Evolutionary conservation across 768 basidiomycete species (phyloP), one percentile per base, ranked within the genome.

Genomic region (Krasilnikovozyma curviuscula): DNA sequence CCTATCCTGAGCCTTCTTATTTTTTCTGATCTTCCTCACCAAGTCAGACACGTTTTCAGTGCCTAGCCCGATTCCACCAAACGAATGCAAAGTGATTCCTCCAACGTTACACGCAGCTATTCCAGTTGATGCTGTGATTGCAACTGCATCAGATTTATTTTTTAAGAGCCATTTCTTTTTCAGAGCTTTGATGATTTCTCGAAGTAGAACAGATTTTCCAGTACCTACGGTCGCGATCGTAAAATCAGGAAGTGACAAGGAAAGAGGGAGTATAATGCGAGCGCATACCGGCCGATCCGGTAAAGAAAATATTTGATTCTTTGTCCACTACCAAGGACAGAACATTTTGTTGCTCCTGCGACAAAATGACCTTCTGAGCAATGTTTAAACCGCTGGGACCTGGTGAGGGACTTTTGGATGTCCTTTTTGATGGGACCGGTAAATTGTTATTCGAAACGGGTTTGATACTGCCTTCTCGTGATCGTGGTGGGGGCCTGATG

Each of bases 291-390:
- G 60, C 61, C 2, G 58, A 58, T 2, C 61, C 61, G 3, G 61
- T 63, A 35, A 63, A 63, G 54, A 63, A 63, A 28, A 55, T 25
- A n/a, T 50, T 55, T 29, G 48, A 18, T 8, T 54, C 54, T n/a
- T 42, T 38, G 18, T 49, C 25, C 29, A 78, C 68, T 1, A 88
- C 88, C 30, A 93, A 69, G 49, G 73, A 71, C 52, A 93, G 67
- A 40, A 98, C 83, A 50, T 79, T 73, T 44, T 69, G 77, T 65
- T 98, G 93, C 59, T 97, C 89, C 50, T 46, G 40, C 2, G 53
- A 54, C 31, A 57, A 37, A n/a, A 46, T 30, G 19, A 52, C 43
- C 43, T 44, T 40, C 19, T 27, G n/a, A n/a, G n/a, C n/a, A n/a
- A n/a, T n/a, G n/a, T n/a, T n/a, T n/a, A n/a, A n/a, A n/a, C n/a